phyloP scores from a whole-genome alignment of 1,284 basidiomycete genomes.

The Exobasidium cylindrosporum region DNA sequence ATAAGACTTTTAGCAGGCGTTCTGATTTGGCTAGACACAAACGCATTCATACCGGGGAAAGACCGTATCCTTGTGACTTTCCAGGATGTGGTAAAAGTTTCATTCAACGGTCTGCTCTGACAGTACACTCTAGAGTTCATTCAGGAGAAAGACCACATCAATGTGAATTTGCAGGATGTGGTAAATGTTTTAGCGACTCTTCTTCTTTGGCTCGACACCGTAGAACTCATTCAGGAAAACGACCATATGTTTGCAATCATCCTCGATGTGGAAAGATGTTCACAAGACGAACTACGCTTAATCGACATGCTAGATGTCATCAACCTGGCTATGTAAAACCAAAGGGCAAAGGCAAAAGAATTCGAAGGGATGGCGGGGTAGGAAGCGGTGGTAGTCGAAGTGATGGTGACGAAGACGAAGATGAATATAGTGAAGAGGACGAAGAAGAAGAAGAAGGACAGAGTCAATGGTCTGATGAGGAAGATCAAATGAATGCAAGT shows the following conservation, averaged over 20 bases:
- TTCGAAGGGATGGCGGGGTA: slow-evolving; percentile 6
- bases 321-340: slow-evolving; percentile 44
- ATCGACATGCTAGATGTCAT: slow-evolving; percentile 50
- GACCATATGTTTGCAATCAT: slow-evolving; percentile 55
- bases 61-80: slow-evolving; percentile 66
- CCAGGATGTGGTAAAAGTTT: slow-evolving; percentile 57
- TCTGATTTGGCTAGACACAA: slow-evolving; percentile 62
- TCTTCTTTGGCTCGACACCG: slow-evolving; percentile 65
- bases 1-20: slow-evolving; percentile 51
- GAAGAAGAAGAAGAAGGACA: slow-evolving; percentile 24
- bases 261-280: slow-evolving; percentile 54
- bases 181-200: slow-evolving; percentile 62
- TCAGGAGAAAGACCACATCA: slow-evolving; percentile 84
- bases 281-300: slow-evolving; percentile 53
- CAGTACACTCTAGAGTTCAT: slow-evolving; percentile 79
- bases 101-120: slow-evolving; percentile 62
- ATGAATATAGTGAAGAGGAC: slow-evolving; percentile 38
- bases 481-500: slow-evolving; percentile 21
- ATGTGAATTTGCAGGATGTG: slow-evolving; percentile 65
- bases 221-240: slow-evolving; percentile 66
- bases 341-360: slow-evolving; percentile 6
- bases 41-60: slow-evolving; percentile 83
- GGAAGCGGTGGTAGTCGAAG: slow-evolving; percentile 14
- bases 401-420: slow-evolving; percentile 29
- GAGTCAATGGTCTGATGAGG: slow-evolving; percentile 18